phyloP scores from a whole-genome alignment of 2,329 filamentous ascomycete species.

The Podosphaera leucotricha region DNA sequence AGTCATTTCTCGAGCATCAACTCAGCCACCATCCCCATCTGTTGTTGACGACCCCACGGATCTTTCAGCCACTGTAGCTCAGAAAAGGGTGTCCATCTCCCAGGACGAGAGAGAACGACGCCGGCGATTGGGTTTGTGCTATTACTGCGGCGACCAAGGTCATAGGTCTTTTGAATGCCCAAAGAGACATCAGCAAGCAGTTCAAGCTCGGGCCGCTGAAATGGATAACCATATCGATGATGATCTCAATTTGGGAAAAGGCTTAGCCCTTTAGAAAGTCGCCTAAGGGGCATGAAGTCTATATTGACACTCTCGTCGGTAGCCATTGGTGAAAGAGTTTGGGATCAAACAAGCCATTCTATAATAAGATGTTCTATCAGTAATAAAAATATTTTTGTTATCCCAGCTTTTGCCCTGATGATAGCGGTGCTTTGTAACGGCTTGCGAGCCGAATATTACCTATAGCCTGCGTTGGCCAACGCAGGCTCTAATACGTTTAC shows the following conservation, averaged over 20 bases:
- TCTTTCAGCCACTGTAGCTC: background rate
- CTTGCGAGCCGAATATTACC: no score
- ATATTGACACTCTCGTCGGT: background rate
- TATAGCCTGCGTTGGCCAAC: no score
- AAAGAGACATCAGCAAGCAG: background rate
- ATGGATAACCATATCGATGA: background rate
- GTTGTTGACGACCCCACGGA: background rate
- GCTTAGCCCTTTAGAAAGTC: background rate
- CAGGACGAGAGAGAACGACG: background rate
- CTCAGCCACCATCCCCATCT: background rate
- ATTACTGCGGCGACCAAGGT: background rate
- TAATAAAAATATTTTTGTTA: background rate
- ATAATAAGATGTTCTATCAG: background rate
- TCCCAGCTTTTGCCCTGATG: background rate
- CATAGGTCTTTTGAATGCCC: background rate
- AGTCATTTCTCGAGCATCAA: background rate
- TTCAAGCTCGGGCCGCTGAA: background rate
- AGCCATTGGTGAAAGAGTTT: background rate
- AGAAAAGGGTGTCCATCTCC: background rate
- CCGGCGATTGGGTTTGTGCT: background rate
- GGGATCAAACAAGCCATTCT: background rate
- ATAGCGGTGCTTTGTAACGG: background rate
- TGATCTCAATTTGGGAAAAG: background rate
- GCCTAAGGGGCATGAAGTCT: background rate
- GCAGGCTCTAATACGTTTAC: no score